These are phyloP conservation scores for Astrothelium macrocarpum DNA, from an alignment of 495 filamentous ascomycete genomes.

Conservation along the genomic window DNA sequence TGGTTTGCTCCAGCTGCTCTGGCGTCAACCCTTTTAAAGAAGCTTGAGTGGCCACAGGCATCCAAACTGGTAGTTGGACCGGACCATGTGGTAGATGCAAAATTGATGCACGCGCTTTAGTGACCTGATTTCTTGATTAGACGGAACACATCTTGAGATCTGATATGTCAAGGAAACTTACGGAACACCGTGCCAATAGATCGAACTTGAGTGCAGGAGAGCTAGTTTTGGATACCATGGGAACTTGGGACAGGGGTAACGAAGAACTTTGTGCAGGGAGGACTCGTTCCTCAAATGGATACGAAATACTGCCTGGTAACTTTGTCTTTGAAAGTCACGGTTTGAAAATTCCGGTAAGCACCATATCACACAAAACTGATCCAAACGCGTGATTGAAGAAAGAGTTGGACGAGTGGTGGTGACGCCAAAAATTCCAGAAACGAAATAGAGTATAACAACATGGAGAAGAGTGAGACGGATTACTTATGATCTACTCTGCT, in stretches of 20 bases:
- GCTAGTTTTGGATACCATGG: constrained; percentile 3
- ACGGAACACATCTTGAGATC: constrained; percentile 11
- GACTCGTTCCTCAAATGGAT: too few relatives aligned
- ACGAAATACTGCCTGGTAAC: too few relatives aligned
- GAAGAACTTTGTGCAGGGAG: too few relatives aligned
- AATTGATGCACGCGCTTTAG: constrained; percentile 85
- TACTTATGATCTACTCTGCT: too few relatives aligned
- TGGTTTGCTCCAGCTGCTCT: constrained; percentile 77
- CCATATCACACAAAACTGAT: too few relatives aligned
- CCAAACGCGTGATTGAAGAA: too few relatives aligned
- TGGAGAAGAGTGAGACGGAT: too few relatives aligned
- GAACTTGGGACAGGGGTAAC: neutral
- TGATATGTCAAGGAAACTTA: constrained; percentile 4
- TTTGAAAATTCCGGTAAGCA: too few relatives aligned
- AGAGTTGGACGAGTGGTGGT: too few relatives aligned
- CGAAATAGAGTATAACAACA: too few relatives aligned
- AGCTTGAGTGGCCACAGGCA: constrained; percentile 97
- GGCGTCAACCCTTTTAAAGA: constrained; percentile 91
- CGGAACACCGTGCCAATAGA: constrained; percentile 23
- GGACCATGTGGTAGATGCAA: constrained; percentile 85
- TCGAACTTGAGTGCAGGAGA: constrained; percentile 20
- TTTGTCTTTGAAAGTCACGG: too few relatives aligned
- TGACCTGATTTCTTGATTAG: constrained; percentile 56
- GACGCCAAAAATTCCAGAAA: neutral
- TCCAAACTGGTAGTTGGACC: constrained; percentile 85